Evolutionary conservation across 1,284 basidiomycete genomes (phyloP), one percentile per base, ranked within the genome.

Genomic region (Takashimella koratensis): DNA sequence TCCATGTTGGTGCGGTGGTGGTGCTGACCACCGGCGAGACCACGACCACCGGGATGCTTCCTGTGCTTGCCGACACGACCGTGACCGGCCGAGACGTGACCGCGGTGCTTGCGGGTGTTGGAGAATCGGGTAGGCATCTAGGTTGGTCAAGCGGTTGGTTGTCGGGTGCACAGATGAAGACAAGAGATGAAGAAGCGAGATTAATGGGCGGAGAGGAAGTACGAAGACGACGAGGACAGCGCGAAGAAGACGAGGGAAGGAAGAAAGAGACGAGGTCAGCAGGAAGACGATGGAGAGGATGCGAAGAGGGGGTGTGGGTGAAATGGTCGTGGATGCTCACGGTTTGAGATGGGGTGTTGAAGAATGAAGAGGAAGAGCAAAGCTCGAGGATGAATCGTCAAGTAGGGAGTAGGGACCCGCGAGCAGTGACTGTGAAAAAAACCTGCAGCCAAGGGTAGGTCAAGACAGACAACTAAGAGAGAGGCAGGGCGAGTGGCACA

Each of bases 41-140:
- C 95, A 80, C 95, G 90, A 91, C 95, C 95, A 83, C 95, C 95
- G 59, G 96, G 96, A 77, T 96, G 93, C 81, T 98, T 98, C 79
- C 95, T 88, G 86, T 98, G 95, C 86, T 98, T 98, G 71, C 95
- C 96, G 76, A 98, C 88, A 88, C 95, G 94, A 81, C 95, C 95
- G 81, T 98, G 87, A 82, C 93, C 93, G 75, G 93, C 93, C 67
- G 94, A 98, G 73, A 98, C 95, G 83, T 98, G 92, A 73, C 93
- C 93, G 75, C 93, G 85, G 82, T 95, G 93, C 83, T 98, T 98
- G 81, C 95, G 88, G 79, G 91, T 97, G 80, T 96, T 96, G 74
- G 86, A 84, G 80, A 93, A 83, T 77, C 83, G 90, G 77, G 93
- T 91, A 77, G 93, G 93, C 93, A 96, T 97, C 30, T 36, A 36